Conservation (phyloP, 192 early-diverging fungal genomes). For the Dissophora ornata region DNA sequence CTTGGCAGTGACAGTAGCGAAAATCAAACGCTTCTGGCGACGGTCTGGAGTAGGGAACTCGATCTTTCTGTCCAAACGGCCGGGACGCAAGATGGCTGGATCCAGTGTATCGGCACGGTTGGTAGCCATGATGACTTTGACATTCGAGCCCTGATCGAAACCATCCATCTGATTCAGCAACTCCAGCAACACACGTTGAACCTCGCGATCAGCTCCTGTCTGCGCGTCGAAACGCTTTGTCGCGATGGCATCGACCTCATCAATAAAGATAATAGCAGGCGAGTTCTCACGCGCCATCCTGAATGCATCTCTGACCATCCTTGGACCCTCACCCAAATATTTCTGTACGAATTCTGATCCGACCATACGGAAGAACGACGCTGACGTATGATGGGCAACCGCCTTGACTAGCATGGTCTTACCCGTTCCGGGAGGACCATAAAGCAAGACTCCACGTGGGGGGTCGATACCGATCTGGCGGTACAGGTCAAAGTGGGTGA, state of each 20-base stretch:
- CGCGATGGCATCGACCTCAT: conserved; percentile 98
- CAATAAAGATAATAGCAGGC: conserved; percentile 98
- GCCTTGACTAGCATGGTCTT: conserved; percentile 99
- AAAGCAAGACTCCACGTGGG: conserved; percentile 97
- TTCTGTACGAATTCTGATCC: conserved; percentile 99
- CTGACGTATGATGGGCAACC: conserved; percentile 97
- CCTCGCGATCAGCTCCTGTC: conserved; percentile 98
- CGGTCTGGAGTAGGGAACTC: conserved; percentile 99
- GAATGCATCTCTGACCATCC: conserved; percentile 98
- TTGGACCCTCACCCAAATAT: conserved; percentile 97
- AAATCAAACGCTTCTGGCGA: conserved; percentile 97
- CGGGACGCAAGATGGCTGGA: conserved; percentile 96
- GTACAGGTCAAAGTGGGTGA: conserved; percentile 98
- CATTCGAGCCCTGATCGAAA: conserved; percentile 97
- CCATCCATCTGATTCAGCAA: conserved; percentile 99
- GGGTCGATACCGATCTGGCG: conserved; percentile 99
- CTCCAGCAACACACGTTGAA: conserved; percentile 97
- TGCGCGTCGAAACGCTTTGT: conserved; percentile 99
- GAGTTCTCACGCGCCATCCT: conserved; percentile 96
- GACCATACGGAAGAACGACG: conserved; percentile 95
- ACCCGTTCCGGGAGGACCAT: conserved; percentile 98
- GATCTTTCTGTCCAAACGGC: conserved; percentile 97
- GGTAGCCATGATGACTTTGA: conserved; percentile 99
- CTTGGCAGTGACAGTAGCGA: conserved; percentile 93
- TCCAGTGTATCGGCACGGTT: conserved; percentile 98